These are phyloP conservation scores for Lactuca sativa DNA, from an alignment of 129 eudicot species.

Conservation along the genomic window DNA sequence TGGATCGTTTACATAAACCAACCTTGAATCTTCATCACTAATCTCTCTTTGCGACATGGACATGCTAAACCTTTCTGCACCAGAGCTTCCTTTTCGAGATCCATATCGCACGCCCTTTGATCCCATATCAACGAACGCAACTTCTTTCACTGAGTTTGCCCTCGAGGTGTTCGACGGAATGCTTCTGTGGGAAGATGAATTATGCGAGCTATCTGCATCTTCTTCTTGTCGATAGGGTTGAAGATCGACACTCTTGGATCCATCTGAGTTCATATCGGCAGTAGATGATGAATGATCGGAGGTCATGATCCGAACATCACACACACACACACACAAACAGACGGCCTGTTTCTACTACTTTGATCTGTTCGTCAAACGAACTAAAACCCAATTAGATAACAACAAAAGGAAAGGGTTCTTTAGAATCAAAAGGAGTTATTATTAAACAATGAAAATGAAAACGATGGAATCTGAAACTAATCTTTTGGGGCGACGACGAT, in stretches of 20 bases:
- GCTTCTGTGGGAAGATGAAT: conserved; percentile 47
- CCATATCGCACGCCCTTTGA: conserved; percentile 57
- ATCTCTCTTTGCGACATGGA: conserved; percentile 69
- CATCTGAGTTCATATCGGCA: conserved; percentile 45
- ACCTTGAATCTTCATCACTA: conserved; percentile 79
- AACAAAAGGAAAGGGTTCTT: conserved; percentile 4
- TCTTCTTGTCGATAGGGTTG: conserved; percentile 21
- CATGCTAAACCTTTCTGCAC: conserved; percentile 47
- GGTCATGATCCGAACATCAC: conserved; percentile 49
- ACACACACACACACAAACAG: conserved; percentile 22
- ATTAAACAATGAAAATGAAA: conserved; percentile 11
- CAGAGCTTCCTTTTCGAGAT: conserved; percentile 50
- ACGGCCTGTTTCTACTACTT: background rate
- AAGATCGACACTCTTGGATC: conserved; percentile 26
- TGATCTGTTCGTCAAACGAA: conserved; percentile 28
- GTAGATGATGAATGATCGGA: conserved; percentile 42
- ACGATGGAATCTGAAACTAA: background rate
- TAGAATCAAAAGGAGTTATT: background rate
- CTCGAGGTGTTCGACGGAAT: conserved; percentile 44
- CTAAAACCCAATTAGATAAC: conserved; percentile 14
- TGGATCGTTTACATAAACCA: conserved; percentile 72
- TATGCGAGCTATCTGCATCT: conserved; percentile 5
- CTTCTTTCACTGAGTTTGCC: conserved; percentile 58
- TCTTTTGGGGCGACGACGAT: background rate
- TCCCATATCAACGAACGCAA: conserved; percentile 51